These are phyloP conservation scores for Linnemannia schmuckeri DNA, from an alignment of 192 early-diverging fungal species.

Conservation along the genomic window DNA sequence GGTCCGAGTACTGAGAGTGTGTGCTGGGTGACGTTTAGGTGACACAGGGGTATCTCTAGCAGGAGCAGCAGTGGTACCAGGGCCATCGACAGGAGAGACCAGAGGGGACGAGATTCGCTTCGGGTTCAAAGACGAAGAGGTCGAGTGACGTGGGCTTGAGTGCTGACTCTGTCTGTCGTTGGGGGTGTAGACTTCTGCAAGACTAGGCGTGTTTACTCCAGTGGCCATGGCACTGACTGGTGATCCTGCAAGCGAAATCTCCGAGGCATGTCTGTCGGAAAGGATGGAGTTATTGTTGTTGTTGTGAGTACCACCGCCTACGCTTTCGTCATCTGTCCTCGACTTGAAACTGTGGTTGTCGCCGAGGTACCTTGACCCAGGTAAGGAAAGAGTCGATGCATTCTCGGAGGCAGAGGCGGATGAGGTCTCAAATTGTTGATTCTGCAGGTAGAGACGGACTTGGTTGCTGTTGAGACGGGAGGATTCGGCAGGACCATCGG, in stretches of 20 bases:
- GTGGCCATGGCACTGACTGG: background rate
- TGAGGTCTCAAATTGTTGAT: background rate
- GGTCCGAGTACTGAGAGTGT: background rate
- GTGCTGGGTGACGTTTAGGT: background rate
- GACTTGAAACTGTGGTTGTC: background rate
- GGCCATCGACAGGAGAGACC: background rate
- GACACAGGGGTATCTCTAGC: background rate
- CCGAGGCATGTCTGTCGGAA: conserved; percentile 17
- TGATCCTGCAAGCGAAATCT: conserved; percentile 17
- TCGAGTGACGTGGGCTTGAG: conserved; percentile 22
- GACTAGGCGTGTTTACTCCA: conserved; percentile 9
- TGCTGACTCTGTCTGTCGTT: conserved; percentile 27
- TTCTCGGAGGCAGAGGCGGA: conserved; percentile 6
- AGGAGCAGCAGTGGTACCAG: background rate
- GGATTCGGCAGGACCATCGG: conserved; percentile 5
- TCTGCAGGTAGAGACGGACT: background rate
- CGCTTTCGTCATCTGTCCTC: background rate
- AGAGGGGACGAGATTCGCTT: conserved; percentile 11
- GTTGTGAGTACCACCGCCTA: background rate
- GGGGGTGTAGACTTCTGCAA: conserved; percentile 18
- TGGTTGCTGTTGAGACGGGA: background rate
- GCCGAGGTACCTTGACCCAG: conserved; percentile 37
- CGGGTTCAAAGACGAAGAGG: background rate
- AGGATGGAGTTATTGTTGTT: background rate
- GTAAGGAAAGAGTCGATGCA: conserved; percentile 30